Base-by-base conservation (phyloP, 306 rosid genomes). In the Quercus glauca region DNA sequence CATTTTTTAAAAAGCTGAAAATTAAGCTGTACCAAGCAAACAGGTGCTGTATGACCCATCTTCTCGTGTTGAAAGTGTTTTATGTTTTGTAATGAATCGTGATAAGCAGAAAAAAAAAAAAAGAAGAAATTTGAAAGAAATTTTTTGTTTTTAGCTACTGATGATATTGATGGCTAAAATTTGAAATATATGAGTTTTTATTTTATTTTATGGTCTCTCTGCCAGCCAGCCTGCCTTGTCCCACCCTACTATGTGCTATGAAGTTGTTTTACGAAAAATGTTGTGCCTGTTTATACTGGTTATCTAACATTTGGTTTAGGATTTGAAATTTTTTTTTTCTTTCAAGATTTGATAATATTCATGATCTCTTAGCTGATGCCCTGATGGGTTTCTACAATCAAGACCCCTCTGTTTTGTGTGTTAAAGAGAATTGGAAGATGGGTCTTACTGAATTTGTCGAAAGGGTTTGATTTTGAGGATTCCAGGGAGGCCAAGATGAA, bases 401-500 rank as follows among this genome's bases (percentile, higher is more conserved):
- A 68, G 72, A 35, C 51, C 51, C 71, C 72, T 37, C 72, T 68
- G 53, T 33, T 53, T 76, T 64, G 49, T 76, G 71, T 76, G 37
- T 29, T 76, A 13, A 9, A 59, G 86, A 81, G 78, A 85, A 82
- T 83, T 85, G 65, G 90, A 85, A 80, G 90, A 81, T 81, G 83
- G 87, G 76, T 63, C 69, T 76, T 75, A 83, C 73, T 79, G 83
- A 85, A 76, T 76, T 63, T 85, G 71, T 81, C 84, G 85, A 72
- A 76, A 80, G 81, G 85, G 78, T 87, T 84, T 73, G 85, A 81
- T 78, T 83, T 89, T 83, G 90, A 85, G 86, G 82, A 80, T 77
- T 86, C 81, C 79, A 81, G 78, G 84, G 88, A 84, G 89, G 87
- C 90, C 84, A 71, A 79, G 88, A 92, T 86, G 81, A 83, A 85